Evolutionary conservation across 1,139 yeast genomes (phyloP).

Genomic region (Kodamaea ohmeri): DNA sequence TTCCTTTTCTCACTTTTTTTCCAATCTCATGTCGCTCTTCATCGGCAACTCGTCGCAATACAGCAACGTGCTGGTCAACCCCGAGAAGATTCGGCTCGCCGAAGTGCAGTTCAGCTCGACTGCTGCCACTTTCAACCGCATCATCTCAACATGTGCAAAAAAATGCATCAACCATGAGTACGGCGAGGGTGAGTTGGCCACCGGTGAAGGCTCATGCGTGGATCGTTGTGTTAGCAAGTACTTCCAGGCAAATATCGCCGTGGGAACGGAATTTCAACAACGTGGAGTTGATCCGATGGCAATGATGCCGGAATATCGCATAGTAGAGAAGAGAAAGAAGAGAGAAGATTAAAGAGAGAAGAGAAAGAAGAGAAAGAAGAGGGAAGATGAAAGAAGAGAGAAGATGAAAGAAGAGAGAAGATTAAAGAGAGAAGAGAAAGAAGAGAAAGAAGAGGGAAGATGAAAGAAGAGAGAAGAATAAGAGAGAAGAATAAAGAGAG

Average conservation of each 20-base stretch:
- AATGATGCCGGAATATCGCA: constrained; percentile 41
- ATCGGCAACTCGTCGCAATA: constrained; percentile 47
- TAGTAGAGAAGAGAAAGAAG: constrained; percentile 19
- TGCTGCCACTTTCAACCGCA: constrained; percentile 60
- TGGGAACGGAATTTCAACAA: constrained; percentile 50
- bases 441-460: not conserved
- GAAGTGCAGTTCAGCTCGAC: constrained; percentile 74
- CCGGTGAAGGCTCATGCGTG: constrained; percentile 73
- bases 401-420: too few relatives aligned
- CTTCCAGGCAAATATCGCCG: constrained; percentile 57
- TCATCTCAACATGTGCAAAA: constrained; percentile 54
- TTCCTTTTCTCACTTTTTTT: not conserved
- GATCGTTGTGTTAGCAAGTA: constrained; percentile 79
- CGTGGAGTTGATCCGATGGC: constrained; percentile 30
- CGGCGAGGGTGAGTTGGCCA: constrained; percentile 75
- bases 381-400: not conserved
- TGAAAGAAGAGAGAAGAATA: not conserved
- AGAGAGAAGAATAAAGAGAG: not conserved
- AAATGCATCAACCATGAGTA: constrained; percentile 76
- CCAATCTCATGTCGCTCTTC: constrained; percentile 56
- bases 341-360: not conserved
- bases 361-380: not conserved
- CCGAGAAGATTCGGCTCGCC: constrained; percentile 67
- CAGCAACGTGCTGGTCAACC: constrained; percentile 50
- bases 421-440: too few relatives aligned